These are phyloP conservation scores for Ceratocystis huliohia DNA, from an alignment of 2,329 filamentous ascomycete genomes.

Conservation along the genomic window DNA sequence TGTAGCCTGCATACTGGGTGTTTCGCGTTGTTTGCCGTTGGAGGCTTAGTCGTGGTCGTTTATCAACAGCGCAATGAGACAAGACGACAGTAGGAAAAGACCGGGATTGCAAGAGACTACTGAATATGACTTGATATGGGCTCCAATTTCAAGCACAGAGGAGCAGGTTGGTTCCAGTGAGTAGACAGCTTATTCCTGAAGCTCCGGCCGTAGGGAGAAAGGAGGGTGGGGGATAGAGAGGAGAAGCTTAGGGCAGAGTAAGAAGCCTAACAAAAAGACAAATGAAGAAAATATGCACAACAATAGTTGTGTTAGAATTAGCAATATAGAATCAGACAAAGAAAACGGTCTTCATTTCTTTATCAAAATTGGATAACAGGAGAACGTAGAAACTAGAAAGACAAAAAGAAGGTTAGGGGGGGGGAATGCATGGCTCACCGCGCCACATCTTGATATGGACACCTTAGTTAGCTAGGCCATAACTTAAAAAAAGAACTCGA, in stretches of 20 bases:
- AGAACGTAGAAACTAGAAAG: neutral
- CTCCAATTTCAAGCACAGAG: neutral
- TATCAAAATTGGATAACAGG: neutral
- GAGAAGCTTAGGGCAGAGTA: neutral
- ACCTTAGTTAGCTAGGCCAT: neutral
- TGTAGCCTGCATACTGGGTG: constrained; percentile 51
- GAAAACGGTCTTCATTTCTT: neutral
- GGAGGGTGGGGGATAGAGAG: neutral
- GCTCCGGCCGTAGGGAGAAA: neutral
- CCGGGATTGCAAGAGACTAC: neutral
- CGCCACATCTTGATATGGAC: constrained; percentile 4
- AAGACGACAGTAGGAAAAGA: neutral
- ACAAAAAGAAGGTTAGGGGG: neutral
- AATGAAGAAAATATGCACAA: neutral
- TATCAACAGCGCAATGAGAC: neutral
- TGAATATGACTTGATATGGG: neutral
- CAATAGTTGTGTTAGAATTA: neutral
- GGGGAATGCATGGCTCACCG: neutral
- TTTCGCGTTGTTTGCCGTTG: neutral
- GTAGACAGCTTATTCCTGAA: neutral
- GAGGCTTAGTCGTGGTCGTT: neutral
- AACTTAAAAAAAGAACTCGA: constrained; percentile 3
- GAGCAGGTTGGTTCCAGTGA: neutral
- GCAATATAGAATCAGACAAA: neutral
- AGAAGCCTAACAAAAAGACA: neutral